A percentile compares a stretch with the other conserved stretches of the same genome.
Conservation (phyloP, 2,329 filamentous ascomycete genomes). For the Colletotrichum lupini region DNA sequence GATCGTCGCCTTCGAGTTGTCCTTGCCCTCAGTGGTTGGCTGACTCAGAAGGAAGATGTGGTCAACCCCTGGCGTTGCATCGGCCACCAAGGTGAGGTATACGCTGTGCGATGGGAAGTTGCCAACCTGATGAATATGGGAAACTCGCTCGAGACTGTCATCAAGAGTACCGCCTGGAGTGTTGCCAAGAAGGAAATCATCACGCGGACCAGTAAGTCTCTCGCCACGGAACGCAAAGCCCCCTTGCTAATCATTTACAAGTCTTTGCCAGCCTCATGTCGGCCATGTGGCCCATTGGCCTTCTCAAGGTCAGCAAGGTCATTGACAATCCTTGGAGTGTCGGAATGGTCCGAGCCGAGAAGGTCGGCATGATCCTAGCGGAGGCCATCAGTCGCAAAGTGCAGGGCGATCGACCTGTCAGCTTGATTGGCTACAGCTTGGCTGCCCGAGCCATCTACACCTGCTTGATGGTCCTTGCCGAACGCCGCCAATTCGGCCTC, state of each 20-base stretch:
- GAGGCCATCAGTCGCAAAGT: conserved; percentile 85
- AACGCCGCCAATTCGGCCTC: conserved; percentile 84
- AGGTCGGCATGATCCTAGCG: conserved; percentile 77
- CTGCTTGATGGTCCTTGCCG: conserved; percentile 83
- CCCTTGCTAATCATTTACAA: conserved; percentile 38
- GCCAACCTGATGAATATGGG: conserved; percentile 82
- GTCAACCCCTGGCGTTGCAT: conserved; percentile 82
- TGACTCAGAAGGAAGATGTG: conserved; percentile 78
- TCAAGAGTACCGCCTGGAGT: conserved; percentile 84
- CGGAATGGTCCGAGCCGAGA: conserved; percentile 80
- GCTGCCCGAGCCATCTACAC: conserved; percentile 86
- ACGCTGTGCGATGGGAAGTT: conserved; percentile 86
- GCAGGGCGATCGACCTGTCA: conserved; percentile 85
- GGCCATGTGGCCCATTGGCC: conserved; percentile 69
- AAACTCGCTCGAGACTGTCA: conserved; percentile 78
- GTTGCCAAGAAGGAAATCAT: conserved; percentile 67
- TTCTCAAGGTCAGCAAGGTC: conserved; percentile 77
- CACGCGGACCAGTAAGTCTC: conserved; percentile 57
- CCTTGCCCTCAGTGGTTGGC: conserved; percentile 85
- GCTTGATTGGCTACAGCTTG: conserved; percentile 83
- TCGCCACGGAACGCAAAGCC: not conserved
- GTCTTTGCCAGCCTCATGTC: conserved; percentile 68
- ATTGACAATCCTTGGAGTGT: conserved; percentile 86
- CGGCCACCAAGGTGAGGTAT: conserved; percentile 79
- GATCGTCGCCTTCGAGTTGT: conserved; percentile 82